These are phyloP conservation scores for Auxenochlorella pyrenoidosa DNA, from an alignment of 139 green algal genomes.

Conservation along the genomic window DNA sequence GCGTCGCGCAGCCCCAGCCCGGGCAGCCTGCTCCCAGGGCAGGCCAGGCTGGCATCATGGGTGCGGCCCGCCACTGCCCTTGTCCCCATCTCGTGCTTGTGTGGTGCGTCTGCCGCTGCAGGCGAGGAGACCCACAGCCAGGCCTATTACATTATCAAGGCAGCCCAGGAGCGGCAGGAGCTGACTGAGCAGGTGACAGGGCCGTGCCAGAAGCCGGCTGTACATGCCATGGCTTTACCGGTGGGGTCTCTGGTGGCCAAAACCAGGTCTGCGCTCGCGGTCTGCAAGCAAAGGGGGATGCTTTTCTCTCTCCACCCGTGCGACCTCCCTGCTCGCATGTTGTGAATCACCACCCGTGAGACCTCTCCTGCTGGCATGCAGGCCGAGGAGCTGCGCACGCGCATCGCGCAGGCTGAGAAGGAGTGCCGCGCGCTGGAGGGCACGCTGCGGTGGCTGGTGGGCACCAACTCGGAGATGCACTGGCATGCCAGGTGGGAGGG, in stretches of 20 bases:
- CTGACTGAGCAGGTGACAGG: conserved; percentile 62
- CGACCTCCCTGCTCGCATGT: too few relatives aligned
- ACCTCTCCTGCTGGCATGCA: background rate
- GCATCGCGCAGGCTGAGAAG: conserved; percentile 13
- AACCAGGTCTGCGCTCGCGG: too few relatives aligned
- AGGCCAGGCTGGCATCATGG: too few relatives aligned
- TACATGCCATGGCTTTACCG: too few relatives aligned
- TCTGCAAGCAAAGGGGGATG: too few relatives aligned
- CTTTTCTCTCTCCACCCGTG: too few relatives aligned
- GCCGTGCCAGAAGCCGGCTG: background rate
- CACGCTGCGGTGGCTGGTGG: conserved; percentile 14
- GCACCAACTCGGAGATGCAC: conserved; percentile 33
- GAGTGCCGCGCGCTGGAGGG: conserved; percentile 12
- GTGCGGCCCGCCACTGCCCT: too few relatives aligned
- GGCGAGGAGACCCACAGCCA: conserved; percentile 67
- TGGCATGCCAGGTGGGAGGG: conserved; percentile 10
- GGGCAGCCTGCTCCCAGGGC: too few relatives aligned
- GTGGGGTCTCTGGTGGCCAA: too few relatives aligned
- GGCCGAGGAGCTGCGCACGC: background rate
- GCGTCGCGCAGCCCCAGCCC: background rate
- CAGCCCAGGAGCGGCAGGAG: conserved; percentile 84
- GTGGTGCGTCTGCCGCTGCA: conserved; percentile 23
- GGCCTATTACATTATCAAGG: conserved; percentile 95
- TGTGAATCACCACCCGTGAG: too few relatives aligned
- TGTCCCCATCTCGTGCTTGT: too few relatives aligned